Percentiles rank a stretch among this genome's conserved stretches.
phyloP scores from a whole-genome alignment of 139 green algal species.

The Raphidocelis subcapitata region DNA sequence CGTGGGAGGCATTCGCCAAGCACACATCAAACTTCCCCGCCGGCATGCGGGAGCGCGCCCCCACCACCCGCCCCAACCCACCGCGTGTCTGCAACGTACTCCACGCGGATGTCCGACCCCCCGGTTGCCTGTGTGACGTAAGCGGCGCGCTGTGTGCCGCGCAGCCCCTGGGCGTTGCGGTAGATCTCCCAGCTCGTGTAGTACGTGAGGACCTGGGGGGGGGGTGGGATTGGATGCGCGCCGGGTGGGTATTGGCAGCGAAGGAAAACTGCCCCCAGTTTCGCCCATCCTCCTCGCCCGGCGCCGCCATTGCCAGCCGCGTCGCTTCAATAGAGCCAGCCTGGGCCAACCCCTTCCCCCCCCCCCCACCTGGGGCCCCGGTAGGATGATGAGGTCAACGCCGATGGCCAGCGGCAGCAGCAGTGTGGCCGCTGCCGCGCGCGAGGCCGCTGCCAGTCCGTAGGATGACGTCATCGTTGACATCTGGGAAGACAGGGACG shows the following conservation, averaged over 20 bases:
- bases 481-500: slow-evolving; percentile 23
- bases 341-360: no score
- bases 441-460: slow-evolving; percentile 15
- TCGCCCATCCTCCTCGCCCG: no score
- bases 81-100: slow-evolving; percentile 8
- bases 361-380: slow-evolving; percentile 16
- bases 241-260: no score
- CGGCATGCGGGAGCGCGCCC: no score
- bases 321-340: no score
- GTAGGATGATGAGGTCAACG: slow-evolving; percentile 30
- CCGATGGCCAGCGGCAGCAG: slow-evolving; percentile 32
- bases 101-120: slow-evolving; percentile 19
- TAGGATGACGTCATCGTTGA: slow-evolving; percentile 28
- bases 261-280: no score
- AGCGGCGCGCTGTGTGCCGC: not conserved
- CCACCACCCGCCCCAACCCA: no score
- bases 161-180: slow-evolving; percentile 16
- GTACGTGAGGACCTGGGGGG: slow-evolving; percentile 29
- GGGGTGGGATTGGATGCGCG: no score
- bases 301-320: no score
- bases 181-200: slow-evolving; percentile 34
- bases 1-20: no score
- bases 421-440: slow-evolving; percentile 23
- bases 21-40: no score
- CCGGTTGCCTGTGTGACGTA: slow-evolving; percentile 26